These are phyloP conservation scores for Penicillium sclerotiorum DNA, from an alignment of 2,329 filamentous ascomycete species.

Conservation along the genomic window DNA sequence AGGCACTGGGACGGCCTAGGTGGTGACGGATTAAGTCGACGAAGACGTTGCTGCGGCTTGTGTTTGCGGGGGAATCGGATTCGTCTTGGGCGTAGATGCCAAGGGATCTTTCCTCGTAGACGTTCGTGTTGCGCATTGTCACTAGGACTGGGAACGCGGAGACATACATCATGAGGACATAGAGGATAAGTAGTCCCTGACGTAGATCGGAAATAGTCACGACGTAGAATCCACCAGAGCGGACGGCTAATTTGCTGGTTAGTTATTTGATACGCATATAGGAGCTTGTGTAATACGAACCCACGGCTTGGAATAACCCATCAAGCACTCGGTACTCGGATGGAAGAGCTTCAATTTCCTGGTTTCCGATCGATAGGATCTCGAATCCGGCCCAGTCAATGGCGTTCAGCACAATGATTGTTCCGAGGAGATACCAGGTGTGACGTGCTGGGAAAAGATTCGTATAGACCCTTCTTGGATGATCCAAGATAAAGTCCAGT, in stretches of 20 bases:
- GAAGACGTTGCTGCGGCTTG: conserved; percentile 24
- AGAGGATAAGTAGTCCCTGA: conserved; percentile 36
- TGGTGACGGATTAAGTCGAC: conserved; percentile 32
- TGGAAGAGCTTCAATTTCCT: conserved; percentile 56
- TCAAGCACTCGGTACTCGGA: conserved; percentile 60
- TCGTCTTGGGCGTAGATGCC: conserved; percentile 49
- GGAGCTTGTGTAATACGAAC: conserved; percentile 28
- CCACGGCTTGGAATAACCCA: conserved; percentile 65
- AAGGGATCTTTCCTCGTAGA: conserved; percentile 70
- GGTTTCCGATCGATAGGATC: conserved; percentile 65
- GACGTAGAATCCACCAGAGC: conserved; percentile 68
- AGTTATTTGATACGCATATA: not conserved
- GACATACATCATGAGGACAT: conserved; percentile 45
- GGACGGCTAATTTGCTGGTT: conserved; percentile 44
- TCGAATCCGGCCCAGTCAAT: conserved; percentile 69
- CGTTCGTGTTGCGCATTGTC: conserved; percentile 63
- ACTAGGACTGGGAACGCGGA: conserved; percentile 40
- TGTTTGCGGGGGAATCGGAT: conserved; percentile 19
- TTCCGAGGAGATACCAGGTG: conserved; percentile 68
- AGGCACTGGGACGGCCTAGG: conserved; percentile 23
- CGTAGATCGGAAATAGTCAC: conserved; percentile 62
- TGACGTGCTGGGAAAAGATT: conserved; percentile 63
- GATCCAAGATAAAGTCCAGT: conserved; percentile 38
- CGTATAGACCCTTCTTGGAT: conserved; percentile 40
- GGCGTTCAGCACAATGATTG: conserved; percentile 62